phyloP scores from a whole-genome alignment of 176 grass and related monocot species.

The Eleusine indica region DNA sequence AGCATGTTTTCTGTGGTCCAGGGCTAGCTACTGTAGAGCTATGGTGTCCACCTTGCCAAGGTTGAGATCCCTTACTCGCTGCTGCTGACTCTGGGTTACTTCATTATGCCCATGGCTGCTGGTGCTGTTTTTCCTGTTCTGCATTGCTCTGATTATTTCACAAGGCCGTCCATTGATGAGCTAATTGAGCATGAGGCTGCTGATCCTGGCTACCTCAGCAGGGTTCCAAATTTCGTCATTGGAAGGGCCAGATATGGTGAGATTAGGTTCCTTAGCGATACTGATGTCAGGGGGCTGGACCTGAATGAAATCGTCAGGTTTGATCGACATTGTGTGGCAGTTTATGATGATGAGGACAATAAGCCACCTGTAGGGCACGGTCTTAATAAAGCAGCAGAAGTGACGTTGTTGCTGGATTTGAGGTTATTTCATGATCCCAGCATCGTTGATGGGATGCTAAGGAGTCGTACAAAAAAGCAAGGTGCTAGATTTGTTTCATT shows the following conservation, averaged over 20 bases:
- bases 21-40: neutral
- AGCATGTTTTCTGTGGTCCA: conserved; percentile 29
- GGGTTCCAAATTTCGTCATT: conserved; percentile 68
- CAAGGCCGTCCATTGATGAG: conserved; percentile 66
- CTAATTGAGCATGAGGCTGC: conserved; percentile 58
- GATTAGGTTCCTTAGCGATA: conserved; percentile 55
- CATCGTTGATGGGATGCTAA: conserved; percentile 45
- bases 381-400: conserved; percentile 93
- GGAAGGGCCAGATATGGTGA: conserved; percentile 68
- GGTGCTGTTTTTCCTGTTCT: conserved; percentile 54
- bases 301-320: conserved; percentile 76
- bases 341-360: conserved; percentile 65
- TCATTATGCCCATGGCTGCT: conserved; percentile 7
- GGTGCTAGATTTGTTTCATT: conserved; percentile 88
- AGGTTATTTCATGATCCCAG: conserved; percentile 26
- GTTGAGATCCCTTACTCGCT: neutral
- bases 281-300: conserved; percentile 76
- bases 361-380: conserved; percentile 78
- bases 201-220: conserved; percentile 71
- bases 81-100: neutral
- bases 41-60: neutral
- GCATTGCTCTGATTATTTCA: conserved; percentile 70
- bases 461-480: conserved; percentile 48
- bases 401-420: conserved; percentile 57
- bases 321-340: conserved; percentile 54